Percentiles rank a stretch among this genome's conserved stretches.
Conservation (phyloP, 352 stramenopile genomes). For the Plasmopara viticola region DNA sequence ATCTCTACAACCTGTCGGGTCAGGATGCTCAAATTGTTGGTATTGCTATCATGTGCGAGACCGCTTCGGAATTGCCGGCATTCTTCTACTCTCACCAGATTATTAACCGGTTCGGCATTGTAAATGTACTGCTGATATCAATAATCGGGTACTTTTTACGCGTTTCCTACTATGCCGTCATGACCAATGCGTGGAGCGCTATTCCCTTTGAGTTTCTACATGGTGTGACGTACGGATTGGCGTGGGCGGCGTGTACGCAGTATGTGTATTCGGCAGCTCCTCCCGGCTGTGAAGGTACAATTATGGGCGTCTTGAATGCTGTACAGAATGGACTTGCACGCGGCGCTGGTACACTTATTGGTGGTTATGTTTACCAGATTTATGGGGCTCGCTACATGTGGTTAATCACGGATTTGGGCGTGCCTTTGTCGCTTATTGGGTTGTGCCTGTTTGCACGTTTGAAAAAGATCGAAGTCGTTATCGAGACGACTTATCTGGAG, state of each 20-base stretch:
- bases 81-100: constrained; percentile 77
- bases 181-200: constrained; percentile 71
- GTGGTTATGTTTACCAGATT: constrained; percentile 72
- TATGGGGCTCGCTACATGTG: constrained; percentile 64
- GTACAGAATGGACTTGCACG: constrained; percentile 69
- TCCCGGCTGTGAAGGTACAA: constrained; percentile 50
- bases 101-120: constrained; percentile 60
- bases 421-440: constrained; percentile 53
- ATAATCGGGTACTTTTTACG: constrained; percentile 62
- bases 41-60: constrained; percentile 77
- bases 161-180: constrained; percentile 66
- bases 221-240: constrained; percentile 63
- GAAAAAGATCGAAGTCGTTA: constrained; percentile 38
- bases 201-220: constrained; percentile 82
- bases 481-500: constrained; percentile 36
- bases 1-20: constrained; percentile 74
- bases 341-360: constrained; percentile 59
- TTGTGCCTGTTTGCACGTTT: constrained; percentile 52
- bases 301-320: constrained; percentile 74
- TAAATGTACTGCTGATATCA: constrained; percentile 67
- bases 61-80: constrained; percentile 64
- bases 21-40: constrained; percentile 70
- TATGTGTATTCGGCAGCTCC: constrained; percentile 68
- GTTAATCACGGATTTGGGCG: constrained; percentile 54
- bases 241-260: constrained; percentile 67